Conservation (phyloP, 352 stramenopile species). For the Phytophthora nicotianae region DNA sequence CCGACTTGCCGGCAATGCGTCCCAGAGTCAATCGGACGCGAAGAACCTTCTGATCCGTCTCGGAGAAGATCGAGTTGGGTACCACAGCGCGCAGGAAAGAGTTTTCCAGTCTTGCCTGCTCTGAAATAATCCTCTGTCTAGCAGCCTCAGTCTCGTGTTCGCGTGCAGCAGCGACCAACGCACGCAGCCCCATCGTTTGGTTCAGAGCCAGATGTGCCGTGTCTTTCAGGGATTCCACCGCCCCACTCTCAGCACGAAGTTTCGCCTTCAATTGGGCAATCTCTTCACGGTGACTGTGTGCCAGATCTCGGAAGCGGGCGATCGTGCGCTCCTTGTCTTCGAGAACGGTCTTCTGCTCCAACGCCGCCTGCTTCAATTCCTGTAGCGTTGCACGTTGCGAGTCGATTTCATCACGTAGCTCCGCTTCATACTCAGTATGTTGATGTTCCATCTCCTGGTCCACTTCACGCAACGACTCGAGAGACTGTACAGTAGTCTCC, state of each 20-base stretch:
- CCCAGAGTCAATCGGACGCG: constrained; percentile 68
- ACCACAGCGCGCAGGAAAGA: constrained; percentile 70
- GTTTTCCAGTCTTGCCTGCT: constrained; percentile 72
- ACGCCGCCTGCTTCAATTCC: constrained; percentile 60
- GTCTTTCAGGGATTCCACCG: constrained; percentile 77
- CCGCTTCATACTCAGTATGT: constrained; percentile 80
- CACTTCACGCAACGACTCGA: constrained; percentile 85
- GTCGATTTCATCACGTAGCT: constrained; percentile 77
- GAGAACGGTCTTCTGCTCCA: constrained; percentile 60
- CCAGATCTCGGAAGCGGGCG: constrained; percentile 76
- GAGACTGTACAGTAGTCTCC: constrained; percentile 67
- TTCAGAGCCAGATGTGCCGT: constrained; percentile 75
- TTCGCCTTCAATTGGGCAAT: constrained; percentile 77
- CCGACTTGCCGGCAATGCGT: constrained; percentile 68
- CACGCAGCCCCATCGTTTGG: constrained; percentile 75
- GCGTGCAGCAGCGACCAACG: constrained; percentile 57
- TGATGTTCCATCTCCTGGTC: constrained; percentile 91
- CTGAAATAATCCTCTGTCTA: constrained; percentile 69
- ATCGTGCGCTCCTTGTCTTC: constrained; percentile 87
- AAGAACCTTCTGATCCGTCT: constrained; percentile 77
- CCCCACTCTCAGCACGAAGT: constrained; percentile 69
- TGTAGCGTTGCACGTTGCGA: constrained; percentile 53
- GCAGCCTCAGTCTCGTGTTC: constrained; percentile 73
- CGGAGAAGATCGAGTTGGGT: constrained; percentile 72
- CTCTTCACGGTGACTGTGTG: constrained; percentile 70